Evolutionary conservation across 176 grass and related monocot species (phyloP).

Genomic region (Chrysopogon serrulatus): DNA sequence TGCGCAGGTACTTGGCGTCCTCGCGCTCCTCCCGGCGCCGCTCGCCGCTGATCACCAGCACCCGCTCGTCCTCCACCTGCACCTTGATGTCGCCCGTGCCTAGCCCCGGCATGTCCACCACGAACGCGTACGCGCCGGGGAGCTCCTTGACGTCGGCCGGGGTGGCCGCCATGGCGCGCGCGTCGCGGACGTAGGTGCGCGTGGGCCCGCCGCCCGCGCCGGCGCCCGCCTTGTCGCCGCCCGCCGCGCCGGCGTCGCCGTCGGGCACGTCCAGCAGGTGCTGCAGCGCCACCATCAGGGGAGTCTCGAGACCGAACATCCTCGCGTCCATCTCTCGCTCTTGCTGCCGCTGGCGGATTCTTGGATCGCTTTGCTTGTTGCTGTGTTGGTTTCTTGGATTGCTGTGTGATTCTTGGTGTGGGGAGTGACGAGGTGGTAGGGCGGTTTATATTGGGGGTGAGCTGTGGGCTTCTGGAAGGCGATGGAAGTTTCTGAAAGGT

Average conservation of each 20-base stretch:
- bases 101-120: constrained; percentile 77
- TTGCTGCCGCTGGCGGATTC: too few species aligned
- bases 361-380: neutral
- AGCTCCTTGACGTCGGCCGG: constrained; percentile 82
- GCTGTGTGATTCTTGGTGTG: too few species aligned
- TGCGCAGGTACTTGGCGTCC: constrained; percentile 59
- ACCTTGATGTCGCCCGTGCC: constrained; percentile 69
- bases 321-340: constrained; percentile 37
- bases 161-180: constrained; percentile 71
- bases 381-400: too few species aligned
- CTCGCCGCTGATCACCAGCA: constrained; percentile 72
- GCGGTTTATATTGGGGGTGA: neutral
- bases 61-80: constrained; percentile 65
- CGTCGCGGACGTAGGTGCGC: constrained; percentile 65
- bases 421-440: neutral
- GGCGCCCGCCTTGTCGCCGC: constrained; percentile 26
- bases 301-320: constrained; percentile 46
- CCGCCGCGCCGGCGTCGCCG: constrained; percentile 18
- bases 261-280: constrained; percentile 59
- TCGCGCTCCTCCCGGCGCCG: constrained; percentile 59
- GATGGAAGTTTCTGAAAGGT: constrained; percentile 41
- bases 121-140: constrained; percentile 48
- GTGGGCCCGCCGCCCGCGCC: constrained; percentile 24
- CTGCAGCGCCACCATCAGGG: constrained; percentile 52
- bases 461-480: constrained; percentile 3